A percentile compares a stretch with the other conserved stretches of the same genome.
Conservation (phyloP, 164 flowering plant genomes). For the Umbellularia californica region DNA sequence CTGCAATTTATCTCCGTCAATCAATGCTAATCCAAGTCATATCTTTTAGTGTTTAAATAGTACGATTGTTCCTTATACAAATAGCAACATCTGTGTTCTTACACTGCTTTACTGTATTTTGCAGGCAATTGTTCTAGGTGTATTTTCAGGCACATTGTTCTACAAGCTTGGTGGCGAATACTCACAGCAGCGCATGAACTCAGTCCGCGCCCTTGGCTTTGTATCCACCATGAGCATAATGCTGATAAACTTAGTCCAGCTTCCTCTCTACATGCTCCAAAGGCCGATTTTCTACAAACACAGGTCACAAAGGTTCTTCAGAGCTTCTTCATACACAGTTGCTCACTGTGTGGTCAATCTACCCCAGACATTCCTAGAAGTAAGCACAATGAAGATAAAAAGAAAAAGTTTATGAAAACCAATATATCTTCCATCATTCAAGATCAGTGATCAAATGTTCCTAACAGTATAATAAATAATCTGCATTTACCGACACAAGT, state of each 20-base stretch:
- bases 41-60: no score
- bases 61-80: no score
- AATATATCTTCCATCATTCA: no score
- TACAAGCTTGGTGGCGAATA: slow-evolving; percentile 25
- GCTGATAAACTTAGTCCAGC: slow-evolving; percentile 30
- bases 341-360: slow-evolving; percentile 28
- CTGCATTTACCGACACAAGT: background rate
- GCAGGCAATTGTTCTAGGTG: slow-evolving; percentile 25
- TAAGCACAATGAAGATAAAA: slow-evolving; percentile 1
- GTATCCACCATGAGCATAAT: slow-evolving; percentile 32
- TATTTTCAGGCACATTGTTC: slow-evolving; percentile 27
- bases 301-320: slow-evolving; percentile 28
- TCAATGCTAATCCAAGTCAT: no score
- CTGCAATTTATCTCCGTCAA: background rate
- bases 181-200: slow-evolving; percentile 22
- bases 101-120: background rate
- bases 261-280: slow-evolving; percentile 29
- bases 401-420: no score
- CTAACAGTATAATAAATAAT: background rate
- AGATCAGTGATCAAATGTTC: background rate
- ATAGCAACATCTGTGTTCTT: no score
- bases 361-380: slow-evolving; percentile 25
- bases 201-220: slow-evolving; percentile 25
- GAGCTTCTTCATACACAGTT: slow-evolving; percentile 25
- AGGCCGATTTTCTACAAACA: slow-evolving; percentile 34